A percentile compares a stretch with the other conserved stretches of the same genome.
These are phyloP conservation scores for Schizonepeta tenuifolia DNA, from an alignment of 257 asterid genomes.

Conservation along the genomic window DNA sequence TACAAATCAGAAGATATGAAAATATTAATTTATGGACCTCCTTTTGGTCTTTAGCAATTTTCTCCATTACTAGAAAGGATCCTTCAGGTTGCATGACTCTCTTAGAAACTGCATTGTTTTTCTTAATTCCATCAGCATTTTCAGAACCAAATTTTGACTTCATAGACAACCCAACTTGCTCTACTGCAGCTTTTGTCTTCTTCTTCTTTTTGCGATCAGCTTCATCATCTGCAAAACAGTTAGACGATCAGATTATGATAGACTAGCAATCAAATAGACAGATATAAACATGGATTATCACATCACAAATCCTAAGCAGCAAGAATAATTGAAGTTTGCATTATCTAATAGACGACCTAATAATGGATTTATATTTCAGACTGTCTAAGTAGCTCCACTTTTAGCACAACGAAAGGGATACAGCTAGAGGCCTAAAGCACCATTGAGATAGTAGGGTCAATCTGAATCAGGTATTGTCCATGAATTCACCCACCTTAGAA, in stretches of 20 bases:
- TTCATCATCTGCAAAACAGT: conserved; percentile 69
- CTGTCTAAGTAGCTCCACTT: background rate
- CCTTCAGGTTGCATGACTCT: conserved; percentile 55
- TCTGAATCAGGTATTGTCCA: background rate
- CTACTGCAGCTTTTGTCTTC: conserved; percentile 56
- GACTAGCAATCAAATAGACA: background rate
- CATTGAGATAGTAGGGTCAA: conserved; percentile 4
- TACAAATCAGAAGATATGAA: conserved; percentile 6
- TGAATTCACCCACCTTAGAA: background rate
- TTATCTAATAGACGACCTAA: background rate
- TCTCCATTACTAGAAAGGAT: conserved; percentile 47
- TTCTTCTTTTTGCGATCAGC: conserved; percentile 84
- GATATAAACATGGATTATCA: conserved; percentile 8
- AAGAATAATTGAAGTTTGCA: background rate
- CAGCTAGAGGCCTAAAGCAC: conserved; percentile 7
- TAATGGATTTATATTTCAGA: background rate
- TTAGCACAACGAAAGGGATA: background rate
- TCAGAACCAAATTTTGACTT: conserved; percentile 57
- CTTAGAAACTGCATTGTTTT: conserved; percentile 50
- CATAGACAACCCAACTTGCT: conserved; percentile 54
- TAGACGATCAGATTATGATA: conserved; percentile 32
- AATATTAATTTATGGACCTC: conserved; percentile 49
- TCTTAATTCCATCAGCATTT: conserved; percentile 61
- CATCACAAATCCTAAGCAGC: background rate
- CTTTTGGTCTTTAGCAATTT: conserved; percentile 49